A percentile compares a stretch with the other conserved stretches of the same genome.
These are phyloP conservation scores for Sabuloglossum arenarium DNA, from an alignment of 495 filamentous ascomycete genomes.

Conservation along the genomic window DNA sequence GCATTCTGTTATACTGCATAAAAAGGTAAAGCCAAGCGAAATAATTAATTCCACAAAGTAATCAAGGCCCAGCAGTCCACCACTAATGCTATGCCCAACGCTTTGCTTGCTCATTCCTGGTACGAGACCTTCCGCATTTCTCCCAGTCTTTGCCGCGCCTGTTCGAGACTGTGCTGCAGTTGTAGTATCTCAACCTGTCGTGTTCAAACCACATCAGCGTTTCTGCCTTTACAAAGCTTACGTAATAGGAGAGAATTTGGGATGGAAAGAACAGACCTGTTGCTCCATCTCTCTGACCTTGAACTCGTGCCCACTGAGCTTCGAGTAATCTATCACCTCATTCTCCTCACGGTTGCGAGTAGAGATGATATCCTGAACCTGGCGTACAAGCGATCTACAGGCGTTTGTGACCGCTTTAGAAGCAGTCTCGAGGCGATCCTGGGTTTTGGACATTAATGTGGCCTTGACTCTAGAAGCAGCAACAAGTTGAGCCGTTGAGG, in stretches of 20 bases:
- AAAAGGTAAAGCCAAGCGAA: background rate
- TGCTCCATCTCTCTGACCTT: slow-evolving; percentile 99
- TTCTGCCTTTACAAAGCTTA: too few species aligned
- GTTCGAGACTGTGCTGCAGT: slow-evolving; percentile 70
- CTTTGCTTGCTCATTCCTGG: slow-evolving; percentile 33
- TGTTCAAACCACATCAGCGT: background rate
- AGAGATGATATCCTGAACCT: slow-evolving; percentile 86
- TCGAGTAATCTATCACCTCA: slow-evolving; percentile 72
- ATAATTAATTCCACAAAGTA: background rate
- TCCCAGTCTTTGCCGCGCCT: slow-evolving; percentile 64
- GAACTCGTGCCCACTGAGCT: slow-evolving; percentile 82
- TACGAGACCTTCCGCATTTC: slow-evolving; percentile 99
- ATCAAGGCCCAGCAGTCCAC: background rate
- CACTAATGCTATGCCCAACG: background rate
- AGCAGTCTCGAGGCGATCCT: slow-evolving; percentile 75
- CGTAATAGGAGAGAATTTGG: background rate
- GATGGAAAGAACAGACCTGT: slow-evolving; percentile 44
- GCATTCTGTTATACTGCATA: background rate
- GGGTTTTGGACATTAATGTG: slow-evolving; percentile 88
- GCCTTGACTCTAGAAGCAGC: slow-evolving; percentile 93
- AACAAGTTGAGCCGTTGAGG: slow-evolving; percentile 87
- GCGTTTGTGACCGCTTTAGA: slow-evolving; percentile 84
- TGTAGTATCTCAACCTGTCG: slow-evolving; percentile 86
- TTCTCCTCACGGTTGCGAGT: slow-evolving; percentile 57
- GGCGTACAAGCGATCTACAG: slow-evolving; percentile 69